A percentile compares a stretch with the other conserved stretches of the same genome.
phyloP scores from a whole-genome alignment of 129 eudicot genomes.

The Sambucus nigra region DNA sequence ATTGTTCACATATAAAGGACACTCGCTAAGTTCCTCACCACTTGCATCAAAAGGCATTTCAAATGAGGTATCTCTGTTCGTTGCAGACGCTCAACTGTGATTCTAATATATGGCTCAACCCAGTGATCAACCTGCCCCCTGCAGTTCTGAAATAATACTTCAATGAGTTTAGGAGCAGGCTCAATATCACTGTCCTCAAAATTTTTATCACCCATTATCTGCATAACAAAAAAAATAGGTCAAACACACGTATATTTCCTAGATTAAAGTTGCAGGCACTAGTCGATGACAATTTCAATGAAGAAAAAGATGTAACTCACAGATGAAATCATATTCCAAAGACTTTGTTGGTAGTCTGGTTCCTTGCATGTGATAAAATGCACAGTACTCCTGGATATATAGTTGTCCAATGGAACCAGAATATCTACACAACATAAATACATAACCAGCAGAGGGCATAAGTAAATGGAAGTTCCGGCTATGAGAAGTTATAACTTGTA shows the following conservation, averaged over 20 bases:
- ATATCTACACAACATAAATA: conserved; percentile 21
- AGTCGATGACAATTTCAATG: background rate
- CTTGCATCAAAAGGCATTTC: conserved; percentile 82
- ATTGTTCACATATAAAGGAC: too few relatives aligned
- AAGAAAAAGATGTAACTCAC: background rate
- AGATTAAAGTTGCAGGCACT: background rate
- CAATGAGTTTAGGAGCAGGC: conserved; percentile 96
- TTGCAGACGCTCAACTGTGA: conserved; percentile 66
- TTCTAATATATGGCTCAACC: conserved; percentile 83
- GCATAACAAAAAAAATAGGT: conserved; percentile 2
- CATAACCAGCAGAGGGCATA: too few relatives aligned
- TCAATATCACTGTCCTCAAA: conserved; percentile 91
- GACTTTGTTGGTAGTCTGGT: conserved; percentile 54
- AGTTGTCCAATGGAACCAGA: conserved; percentile 42
- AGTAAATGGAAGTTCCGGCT: conserved; percentile 7
- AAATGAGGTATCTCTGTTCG: conserved; percentile 58
- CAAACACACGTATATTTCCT: background rate
- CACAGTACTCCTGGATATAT: conserved; percentile 32
- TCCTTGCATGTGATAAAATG: conserved; percentile 41
- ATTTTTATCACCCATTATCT: conserved; percentile 81
- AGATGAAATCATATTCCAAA: conserved; percentile 37
- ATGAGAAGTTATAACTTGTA: background rate
- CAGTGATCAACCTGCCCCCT: conserved; percentile 93
- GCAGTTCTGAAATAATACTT: conserved; percentile 81
- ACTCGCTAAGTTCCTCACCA: conserved; percentile 42